Evolutionary conservation across 495 filamentous ascomycete species (phyloP).

Genomic region (Xylaria venustula): DNA sequence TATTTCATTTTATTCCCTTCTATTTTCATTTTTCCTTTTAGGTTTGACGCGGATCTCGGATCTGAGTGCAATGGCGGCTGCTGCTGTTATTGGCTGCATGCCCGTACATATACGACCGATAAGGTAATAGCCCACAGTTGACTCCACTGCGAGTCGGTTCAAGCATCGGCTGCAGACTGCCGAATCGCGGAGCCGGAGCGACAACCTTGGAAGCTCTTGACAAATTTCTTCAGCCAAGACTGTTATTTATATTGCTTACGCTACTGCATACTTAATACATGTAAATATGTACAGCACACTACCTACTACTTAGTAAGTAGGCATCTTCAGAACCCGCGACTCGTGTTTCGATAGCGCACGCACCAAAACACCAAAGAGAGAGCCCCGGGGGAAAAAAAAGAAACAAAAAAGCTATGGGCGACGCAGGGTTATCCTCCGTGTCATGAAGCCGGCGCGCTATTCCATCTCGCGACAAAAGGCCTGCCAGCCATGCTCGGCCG

Average conservation of each 20-base stretch:
- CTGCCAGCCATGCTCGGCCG: constrained; percentile 40
- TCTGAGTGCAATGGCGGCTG: too few relatives aligned
- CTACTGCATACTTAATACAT: too few relatives aligned
- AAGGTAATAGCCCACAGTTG: not conserved
- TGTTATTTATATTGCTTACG: too few relatives aligned
- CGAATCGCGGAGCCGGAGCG: not conserved
- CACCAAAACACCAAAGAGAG: not conserved
- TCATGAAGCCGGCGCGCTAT: constrained; percentile 39
- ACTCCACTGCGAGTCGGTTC: not conserved
- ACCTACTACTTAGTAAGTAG: too few relatives aligned
- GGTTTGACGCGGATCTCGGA: not conserved
- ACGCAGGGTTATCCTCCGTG: not conserved
- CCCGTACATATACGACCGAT: too few relatives aligned
- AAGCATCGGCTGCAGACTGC: not conserved
- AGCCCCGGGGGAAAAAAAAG: not conserved
- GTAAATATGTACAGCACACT: too few relatives aligned
- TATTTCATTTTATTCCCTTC: too few relatives aligned
- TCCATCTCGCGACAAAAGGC: constrained; percentile 43
- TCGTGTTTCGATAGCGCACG: not conserved
- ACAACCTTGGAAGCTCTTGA: too few relatives aligned
- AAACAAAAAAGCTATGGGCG: not conserved
- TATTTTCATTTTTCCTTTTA: too few relatives aligned
- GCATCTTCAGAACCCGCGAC: too few relatives aligned
- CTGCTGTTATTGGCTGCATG: too few relatives aligned
- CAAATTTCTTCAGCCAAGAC: too few relatives aligned